A percentile compares a stretch with the other conserved stretches of the same genome.
Evolutionary conservation across 192 early-diverging fungal species (phyloP).

Genomic region (Mortierella antarctica): DNA sequence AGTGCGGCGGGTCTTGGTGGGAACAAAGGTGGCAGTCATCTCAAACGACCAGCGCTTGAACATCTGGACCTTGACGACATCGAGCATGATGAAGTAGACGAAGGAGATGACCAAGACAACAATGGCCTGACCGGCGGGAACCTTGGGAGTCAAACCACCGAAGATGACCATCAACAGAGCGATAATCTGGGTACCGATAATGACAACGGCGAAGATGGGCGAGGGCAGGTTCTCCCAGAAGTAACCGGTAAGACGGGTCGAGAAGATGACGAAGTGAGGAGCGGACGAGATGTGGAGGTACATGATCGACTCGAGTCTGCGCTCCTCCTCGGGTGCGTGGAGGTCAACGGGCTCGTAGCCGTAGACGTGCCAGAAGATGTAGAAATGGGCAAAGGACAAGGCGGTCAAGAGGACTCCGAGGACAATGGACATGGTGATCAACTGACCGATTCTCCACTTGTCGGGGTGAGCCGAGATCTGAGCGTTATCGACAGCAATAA

Average conservation of each 20-base stretch:
- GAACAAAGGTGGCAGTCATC: conserved; percentile 83
- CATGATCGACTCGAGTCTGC: conserved; percentile 81
- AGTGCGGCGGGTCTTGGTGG: conserved; percentile 66
- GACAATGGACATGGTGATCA: conserved; percentile 83
- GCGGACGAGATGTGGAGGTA: conserved; percentile 85
- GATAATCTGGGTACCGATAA: conserved; percentile 85
- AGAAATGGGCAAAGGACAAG: conserved; percentile 87
- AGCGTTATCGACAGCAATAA: conserved; percentile 90
- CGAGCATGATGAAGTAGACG: conserved; percentile 79
- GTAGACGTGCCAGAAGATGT: conserved; percentile 77
- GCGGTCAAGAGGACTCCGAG: conserved; percentile 79
- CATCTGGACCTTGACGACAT: conserved; percentile 83
- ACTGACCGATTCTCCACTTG: conserved; percentile 95
- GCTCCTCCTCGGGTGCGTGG: conserved; percentile 32
- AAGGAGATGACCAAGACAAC: conserved; percentile 74
- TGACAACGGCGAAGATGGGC: conserved; percentile 73
- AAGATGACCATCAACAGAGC: conserved; percentile 81
- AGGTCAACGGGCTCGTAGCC: conserved; percentile 57
- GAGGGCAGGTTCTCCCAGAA: conserved; percentile 85
- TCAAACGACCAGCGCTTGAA: conserved; percentile 87
- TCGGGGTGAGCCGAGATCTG: conserved; percentile 84
- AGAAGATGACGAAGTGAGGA: conserved; percentile 91
- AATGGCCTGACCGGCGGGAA: conserved; percentile 71
- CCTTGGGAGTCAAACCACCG: conserved; percentile 63
- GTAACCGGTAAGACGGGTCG: conserved; percentile 79